A percentile compares a stretch with the other conserved stretches of the same genome.
Conservation (phyloP, 129 eudicot genomes). For the Daucus carota region DNA sequence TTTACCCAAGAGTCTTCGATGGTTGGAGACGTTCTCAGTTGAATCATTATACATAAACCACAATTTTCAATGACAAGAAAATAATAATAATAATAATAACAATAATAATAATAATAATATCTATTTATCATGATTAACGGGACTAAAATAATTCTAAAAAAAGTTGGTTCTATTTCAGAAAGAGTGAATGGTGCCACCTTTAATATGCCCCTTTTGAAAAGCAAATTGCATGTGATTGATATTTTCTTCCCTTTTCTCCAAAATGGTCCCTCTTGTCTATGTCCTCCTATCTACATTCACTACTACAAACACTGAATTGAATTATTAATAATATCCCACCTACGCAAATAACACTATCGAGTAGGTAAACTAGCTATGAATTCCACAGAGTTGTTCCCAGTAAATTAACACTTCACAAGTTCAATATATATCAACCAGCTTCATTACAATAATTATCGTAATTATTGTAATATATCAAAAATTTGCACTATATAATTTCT, state of each 20-base stretch:
- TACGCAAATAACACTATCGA: neutral
- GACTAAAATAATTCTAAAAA: no score
- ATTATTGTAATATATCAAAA: neutral
- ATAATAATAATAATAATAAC: no score
- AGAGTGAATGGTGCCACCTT: neutral
- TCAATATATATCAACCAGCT: no score
- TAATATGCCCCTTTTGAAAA: neutral
- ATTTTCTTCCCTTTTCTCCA: neutral
- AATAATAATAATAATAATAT: no score
- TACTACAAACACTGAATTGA: neutral
- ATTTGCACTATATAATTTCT: neutral
- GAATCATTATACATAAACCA: no score
- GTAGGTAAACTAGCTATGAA: neutral
- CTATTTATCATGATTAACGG: no score
- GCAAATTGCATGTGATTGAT: neutral
- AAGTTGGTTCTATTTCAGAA: no score
- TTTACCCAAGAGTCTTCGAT: no score
- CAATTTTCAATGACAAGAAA: no score
- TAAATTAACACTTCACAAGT: no score
- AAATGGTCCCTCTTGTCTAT: neutral
- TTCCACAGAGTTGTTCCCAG: neutral
- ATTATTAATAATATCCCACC: neutral
- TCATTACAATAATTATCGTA: no score
- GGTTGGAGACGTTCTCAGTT: no score
- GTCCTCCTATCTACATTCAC: neutral